phyloP scores from a whole-genome alignment of 2,329 filamentous ascomycete genomes.

The Alternaria atra region DNA sequence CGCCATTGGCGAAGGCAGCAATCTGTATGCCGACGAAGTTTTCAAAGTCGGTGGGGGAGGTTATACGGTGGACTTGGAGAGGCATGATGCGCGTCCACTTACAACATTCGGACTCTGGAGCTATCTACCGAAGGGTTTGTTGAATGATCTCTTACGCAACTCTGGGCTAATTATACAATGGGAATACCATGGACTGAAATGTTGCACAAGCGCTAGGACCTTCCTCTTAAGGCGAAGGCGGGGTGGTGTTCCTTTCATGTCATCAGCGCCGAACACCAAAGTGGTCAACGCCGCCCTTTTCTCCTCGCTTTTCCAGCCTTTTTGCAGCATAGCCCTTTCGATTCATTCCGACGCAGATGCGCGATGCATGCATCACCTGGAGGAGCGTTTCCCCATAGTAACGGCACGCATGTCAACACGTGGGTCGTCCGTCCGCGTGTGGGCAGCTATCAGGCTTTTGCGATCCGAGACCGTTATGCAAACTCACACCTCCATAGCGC shows the following conservation, averaged over 20 bases:
- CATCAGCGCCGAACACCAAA: slow-evolving; percentile 7
- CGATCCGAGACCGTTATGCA: background rate
- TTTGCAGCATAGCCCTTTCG: background rate
- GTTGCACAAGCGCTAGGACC: slow-evolving; percentile 1
- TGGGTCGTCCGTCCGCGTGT: background rate
- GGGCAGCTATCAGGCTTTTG: background rate
- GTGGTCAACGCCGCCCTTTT: slow-evolving; percentile 21
- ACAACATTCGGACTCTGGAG: background rate
- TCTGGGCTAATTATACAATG: background rate
- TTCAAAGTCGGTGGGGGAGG: slow-evolving; percentile 37
- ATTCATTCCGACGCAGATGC: background rate
- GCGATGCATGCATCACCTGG: background rate
- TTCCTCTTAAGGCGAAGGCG: slow-evolving; percentile 11
- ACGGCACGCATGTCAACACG: background rate
- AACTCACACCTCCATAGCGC: too few species aligned
- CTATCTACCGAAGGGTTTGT: background rate
- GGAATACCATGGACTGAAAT: background rate
- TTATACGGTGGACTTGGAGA: slow-evolving; percentile 44
- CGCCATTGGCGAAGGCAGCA: slow-evolving; percentile 39
- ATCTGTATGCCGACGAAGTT: slow-evolving; percentile 40
- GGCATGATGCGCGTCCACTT: slow-evolving; percentile 36
- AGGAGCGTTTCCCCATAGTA: background rate
- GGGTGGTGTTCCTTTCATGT: slow-evolving; percentile 5
- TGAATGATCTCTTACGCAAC: background rate
- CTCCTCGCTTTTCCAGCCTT: background rate